Base-by-base conservation (phyloP, 352 stramenopile species). In the Elongisporangium prolatum region DNA sequence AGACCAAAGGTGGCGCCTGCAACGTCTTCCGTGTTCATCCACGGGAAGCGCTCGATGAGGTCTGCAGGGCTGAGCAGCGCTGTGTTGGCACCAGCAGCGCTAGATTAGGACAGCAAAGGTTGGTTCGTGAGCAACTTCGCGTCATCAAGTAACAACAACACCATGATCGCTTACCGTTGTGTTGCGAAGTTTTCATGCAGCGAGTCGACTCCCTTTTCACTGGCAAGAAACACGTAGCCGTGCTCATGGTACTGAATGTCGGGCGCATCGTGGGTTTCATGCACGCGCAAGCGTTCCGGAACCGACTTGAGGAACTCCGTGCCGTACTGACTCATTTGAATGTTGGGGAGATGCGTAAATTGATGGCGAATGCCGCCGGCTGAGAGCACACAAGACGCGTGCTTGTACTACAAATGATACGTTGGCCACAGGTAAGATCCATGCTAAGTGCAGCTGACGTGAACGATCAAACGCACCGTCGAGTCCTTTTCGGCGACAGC, bases 151-250 rank as follows among this genome's bases (percentile, higher is more conserved):
- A n/a, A n/a, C n/a, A n/a, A n/a, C n/a, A 17, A 38, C 72, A 59
- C 17, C 53, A 68, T 5, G 48, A 51, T 48, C 17, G 56, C 61
- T 21, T 64, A 87, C 77, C 56, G 57, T 40, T 88, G 77, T 1
- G 64, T 65, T 34, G 68, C 61, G 51, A 85, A 88, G 72, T 95
- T 93, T 48, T 70, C 40, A 28, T 81, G 56, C 10, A 95, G 72
- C 1, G 81, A 65, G 14, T 77, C 48, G 3, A 72, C 9, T n/a
- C 84, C 80, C n/a, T 77, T 77, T n/a, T 86, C 63, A 56, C 70
- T 89, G 9, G 85, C 83, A 0, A 93, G 57, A 57, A 95, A 92
- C 63, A 95, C 69, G 63, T 95, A 95, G 37, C 85, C 83, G 25
- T 81, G 80, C 63, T 93, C 76, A 21, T 88, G 74, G 38, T 92